Conservation (phyloP, 1,284 basidiomycete species). For the Ustilago lituana region DNA sequence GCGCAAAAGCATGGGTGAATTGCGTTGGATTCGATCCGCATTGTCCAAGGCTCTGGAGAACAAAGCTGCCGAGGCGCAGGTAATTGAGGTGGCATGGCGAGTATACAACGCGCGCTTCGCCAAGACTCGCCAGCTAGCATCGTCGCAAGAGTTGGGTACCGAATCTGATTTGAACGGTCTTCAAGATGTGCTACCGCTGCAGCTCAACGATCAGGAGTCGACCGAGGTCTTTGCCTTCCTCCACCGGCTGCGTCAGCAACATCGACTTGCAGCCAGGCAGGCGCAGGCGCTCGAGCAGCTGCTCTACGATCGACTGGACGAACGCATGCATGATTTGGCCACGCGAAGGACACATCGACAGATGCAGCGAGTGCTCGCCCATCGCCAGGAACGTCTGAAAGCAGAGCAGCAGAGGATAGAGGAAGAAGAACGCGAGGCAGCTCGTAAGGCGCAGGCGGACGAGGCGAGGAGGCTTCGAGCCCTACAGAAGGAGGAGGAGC, state of each 20-base stretch:
- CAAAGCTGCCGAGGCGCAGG: slow-evolving; percentile 31
- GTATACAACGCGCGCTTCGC: slow-evolving; percentile 30
- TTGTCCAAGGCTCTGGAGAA: slow-evolving; percentile 34
- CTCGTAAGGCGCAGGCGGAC: slow-evolving; percentile 27
- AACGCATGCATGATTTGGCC: slow-evolving; percentile 17
- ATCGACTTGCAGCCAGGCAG: slow-evolving; percentile 19
- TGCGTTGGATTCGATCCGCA: slow-evolving; percentile 31
- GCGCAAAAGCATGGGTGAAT: slow-evolving; percentile 17
- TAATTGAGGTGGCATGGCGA: slow-evolving; percentile 40
- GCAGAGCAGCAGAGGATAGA: slow-evolving; percentile 30
- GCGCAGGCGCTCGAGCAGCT: slow-evolving; percentile 35
- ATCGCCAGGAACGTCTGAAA: slow-evolving; percentile 14
- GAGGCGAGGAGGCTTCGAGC: slow-evolving; percentile 28
- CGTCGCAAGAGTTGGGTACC: neutral
- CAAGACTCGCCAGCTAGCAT: slow-evolving; percentile 16
- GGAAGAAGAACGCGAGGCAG: slow-evolving; percentile 25
- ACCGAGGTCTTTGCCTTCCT: slow-evolving; percentile 37
- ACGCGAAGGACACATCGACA: slow-evolving; percentile 6
- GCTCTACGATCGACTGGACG: slow-evolving; percentile 39
- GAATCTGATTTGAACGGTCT: neutral
- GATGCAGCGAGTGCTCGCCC: slow-evolving; percentile 11
- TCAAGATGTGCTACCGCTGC: slow-evolving; percentile 10
- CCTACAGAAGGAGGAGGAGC: slow-evolving; percentile 29
- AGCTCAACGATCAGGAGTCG: slow-evolving; percentile 18
- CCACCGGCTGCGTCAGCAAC: slow-evolving; percentile 25